Percentiles rank a stretch among this genome's conserved stretches.
phyloP scores from a whole-genome alignment of 2,329 filamentous ascomycete species.

The Diaporthe sp. region DNA sequence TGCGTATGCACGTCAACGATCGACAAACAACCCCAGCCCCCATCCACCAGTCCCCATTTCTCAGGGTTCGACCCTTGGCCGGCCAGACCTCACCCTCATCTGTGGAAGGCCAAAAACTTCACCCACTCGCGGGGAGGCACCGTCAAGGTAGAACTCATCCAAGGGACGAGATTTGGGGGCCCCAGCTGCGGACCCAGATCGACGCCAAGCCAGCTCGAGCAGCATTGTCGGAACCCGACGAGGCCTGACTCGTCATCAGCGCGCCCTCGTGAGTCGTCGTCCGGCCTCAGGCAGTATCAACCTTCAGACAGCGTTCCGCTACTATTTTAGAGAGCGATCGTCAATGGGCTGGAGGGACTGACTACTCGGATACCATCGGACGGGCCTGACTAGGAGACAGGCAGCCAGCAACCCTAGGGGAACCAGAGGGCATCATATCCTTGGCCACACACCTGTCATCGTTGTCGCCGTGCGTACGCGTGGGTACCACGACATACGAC shows the following conservation, averaged over 20 bases:
- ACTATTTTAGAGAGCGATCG: conserved; percentile 26
- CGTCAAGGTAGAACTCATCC: neutral
- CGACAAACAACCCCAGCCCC: neutral
- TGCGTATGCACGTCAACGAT: conserved; percentile 23
- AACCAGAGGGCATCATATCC: neutral
- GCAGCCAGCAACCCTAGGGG: neutral
- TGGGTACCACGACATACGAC: conserved; percentile 30
- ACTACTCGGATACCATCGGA: conserved; percentile 13
- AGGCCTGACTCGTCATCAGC: conserved; percentile 25
- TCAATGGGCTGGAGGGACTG: conserved; percentile 7
- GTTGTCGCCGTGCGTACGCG: conserved; percentile 8
- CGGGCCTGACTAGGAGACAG: neutral
- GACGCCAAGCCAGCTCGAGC: conserved; percentile 15
- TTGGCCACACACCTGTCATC: neutral
- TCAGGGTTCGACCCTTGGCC: conserved; percentile 20
- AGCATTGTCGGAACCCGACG: conserved; percentile 14
- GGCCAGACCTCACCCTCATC: neutral
- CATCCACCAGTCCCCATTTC: neutral
- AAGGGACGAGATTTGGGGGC: conserved; percentile 13
- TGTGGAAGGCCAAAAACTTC: neutral
- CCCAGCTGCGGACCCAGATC: conserved; percentile 16
- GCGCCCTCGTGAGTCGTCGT: conserved; percentile 23
- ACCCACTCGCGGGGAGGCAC: neutral
- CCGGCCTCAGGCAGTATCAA: conserved; percentile 6
- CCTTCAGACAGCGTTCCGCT: conserved; percentile 30